phyloP scores from a whole-genome alignment of 1,139 yeast genomes.

The Debaryomyces robertsiae region DNA sequence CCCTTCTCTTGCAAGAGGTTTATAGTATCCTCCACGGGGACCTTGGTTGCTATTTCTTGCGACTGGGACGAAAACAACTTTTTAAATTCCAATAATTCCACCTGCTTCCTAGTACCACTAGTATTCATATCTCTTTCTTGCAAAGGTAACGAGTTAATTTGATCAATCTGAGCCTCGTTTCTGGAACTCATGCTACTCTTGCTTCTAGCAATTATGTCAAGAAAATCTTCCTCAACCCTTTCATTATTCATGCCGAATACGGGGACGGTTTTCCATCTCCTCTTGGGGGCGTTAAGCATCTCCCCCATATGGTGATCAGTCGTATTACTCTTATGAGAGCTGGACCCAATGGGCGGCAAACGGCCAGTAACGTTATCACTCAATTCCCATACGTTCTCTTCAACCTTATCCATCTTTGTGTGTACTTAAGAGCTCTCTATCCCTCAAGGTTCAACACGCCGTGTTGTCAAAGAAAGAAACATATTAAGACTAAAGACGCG shows the following conservation, averaged over 20 bases:
- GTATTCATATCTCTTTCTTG: conserved; percentile 5
- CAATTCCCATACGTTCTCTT: conserved; percentile 13
- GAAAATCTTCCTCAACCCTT: conserved; percentile 9
- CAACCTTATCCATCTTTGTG: conserved; percentile 10
- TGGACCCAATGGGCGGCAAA: conserved; percentile 7
- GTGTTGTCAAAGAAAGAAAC: no score
- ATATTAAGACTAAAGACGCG: conserved; percentile 2
- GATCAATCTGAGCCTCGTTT: no score
- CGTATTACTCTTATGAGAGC: conserved; percentile 6
- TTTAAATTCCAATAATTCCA: conserved; percentile 10
- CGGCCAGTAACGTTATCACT: not conserved
- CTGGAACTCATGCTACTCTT: no score
- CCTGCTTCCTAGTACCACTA: conserved; percentile 1
- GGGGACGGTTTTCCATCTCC: conserved; percentile 9
- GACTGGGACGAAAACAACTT: conserved; percentile 12
- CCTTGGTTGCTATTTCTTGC: not conserved
- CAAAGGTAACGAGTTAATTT: not conserved
- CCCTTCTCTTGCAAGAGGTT: not conserved
- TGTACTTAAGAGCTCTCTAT: no score
- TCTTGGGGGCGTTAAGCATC: not conserved
- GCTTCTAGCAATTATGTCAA: conserved; percentile 14
- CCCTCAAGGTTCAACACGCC: no score
- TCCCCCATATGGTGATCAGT: no score
- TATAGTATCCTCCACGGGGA: conserved; percentile 6
- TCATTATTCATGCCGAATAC: conserved; percentile 12